Percentiles rank a stretch among this genome's conserved stretches.
Conservation (phyloP, 2,329 filamentous ascomycete genomes). For the Curvularia hawaiiensis region DNA sequence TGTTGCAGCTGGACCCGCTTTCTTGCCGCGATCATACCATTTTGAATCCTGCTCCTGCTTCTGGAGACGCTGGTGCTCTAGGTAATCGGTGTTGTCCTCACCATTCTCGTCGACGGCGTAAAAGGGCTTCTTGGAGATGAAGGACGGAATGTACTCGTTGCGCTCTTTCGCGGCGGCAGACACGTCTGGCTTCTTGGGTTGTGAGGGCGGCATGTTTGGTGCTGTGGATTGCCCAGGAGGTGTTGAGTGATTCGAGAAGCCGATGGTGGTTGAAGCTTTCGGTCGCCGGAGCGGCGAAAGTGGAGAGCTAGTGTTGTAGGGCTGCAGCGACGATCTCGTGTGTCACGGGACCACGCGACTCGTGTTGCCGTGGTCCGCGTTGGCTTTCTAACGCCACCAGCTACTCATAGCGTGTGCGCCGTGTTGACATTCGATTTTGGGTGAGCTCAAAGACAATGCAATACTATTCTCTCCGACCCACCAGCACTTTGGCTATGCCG, state of each 20-base stretch:
- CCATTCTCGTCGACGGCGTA: conserved; percentile 80
- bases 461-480: not conserved
- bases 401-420: not conserved
- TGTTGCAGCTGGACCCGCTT: conserved; percentile 83
- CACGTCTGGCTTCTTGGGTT: conserved; percentile 57
- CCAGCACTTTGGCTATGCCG: conserved; percentile 18
- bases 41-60: conserved; percentile 72
- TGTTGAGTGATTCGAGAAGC: not conserved
- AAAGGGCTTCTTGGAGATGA: conserved; percentile 98
- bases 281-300: conserved; percentile 22
- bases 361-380: conserved; percentile 19
- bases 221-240: conserved; percentile 3
- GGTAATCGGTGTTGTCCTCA: conserved; percentile 76
- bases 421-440: conserved; percentile 9
- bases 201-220: conserved; percentile 53
- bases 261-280: conserved; percentile 13
- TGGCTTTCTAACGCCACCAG: conserved; percentile 5
- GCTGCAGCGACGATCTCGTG: conserved; percentile 30
- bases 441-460: conserved; percentile 22
- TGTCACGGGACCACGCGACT: conserved; percentile 33
- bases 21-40: conserved; percentile 94
- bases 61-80: conserved; percentile 91
- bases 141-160: conserved; percentile 97
- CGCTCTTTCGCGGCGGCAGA: conserved; percentile 75
- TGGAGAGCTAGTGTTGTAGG: conserved; percentile 35